Evolutionary conservation across 352 stramenopile genomes (phyloP).

Genomic region (Phytopythium boreale): DNA sequence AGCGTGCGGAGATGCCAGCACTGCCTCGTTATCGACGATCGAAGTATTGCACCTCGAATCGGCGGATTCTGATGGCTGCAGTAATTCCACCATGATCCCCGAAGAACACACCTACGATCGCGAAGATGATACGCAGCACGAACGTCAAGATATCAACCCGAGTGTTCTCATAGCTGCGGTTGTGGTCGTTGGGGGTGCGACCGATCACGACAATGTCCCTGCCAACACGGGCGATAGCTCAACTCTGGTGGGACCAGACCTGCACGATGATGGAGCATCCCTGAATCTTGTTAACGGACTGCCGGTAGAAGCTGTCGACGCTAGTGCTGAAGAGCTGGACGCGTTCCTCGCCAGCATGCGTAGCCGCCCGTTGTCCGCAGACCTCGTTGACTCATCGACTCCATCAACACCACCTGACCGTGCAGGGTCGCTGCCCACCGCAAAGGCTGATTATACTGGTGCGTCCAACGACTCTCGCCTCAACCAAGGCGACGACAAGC

Average conservation of each 20-base stretch:
- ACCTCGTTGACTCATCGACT: too few species aligned
- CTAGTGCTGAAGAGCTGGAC: background rate
- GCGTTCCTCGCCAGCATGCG: background rate
- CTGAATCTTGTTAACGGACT: background rate
- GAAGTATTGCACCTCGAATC: background rate
- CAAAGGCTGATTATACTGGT: background rate
- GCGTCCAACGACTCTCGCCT: background rate
- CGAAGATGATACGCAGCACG: background rate
- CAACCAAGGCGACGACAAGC: background rate
- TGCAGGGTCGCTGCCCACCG: background rate
- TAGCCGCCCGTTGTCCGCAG: background rate
- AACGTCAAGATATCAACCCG: background rate
- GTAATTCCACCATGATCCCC: background rate
- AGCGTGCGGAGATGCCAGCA: background rate
- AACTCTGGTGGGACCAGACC: background rate
- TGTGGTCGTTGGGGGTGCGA: too few species aligned
- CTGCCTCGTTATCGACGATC: background rate
- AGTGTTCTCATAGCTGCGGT: background rate
- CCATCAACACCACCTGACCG: background rate
- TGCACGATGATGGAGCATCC: background rate
- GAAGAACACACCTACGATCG: background rate
- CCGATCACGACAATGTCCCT: background rate
- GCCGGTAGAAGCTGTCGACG: background rate
- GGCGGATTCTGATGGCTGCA: background rate
- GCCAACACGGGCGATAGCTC: background rate